Evolutionary conservation across 345 rosid species (phyloP), one percentile per base, ranked within the genome.

Genomic region (Syzygium aromaticum): DNA sequence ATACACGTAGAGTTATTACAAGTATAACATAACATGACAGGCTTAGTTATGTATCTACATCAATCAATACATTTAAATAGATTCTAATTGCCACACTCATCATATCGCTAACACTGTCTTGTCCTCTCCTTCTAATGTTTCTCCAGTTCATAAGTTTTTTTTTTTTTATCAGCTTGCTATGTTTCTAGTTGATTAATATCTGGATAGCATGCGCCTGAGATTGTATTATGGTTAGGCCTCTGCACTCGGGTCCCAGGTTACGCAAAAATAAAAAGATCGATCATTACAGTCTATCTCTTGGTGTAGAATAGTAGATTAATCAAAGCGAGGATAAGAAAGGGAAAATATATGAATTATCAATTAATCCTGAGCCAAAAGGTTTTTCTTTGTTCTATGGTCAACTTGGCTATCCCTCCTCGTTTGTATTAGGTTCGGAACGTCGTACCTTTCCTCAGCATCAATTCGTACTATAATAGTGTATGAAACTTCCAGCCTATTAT

Each of bases 21-120:
- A 57, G 28, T n/a, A 4, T 1, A n/a, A 1, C 63, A 57, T 57
- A n/a, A 56, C 28, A 0, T 23, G 63, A 23, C 0, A 3, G 0
- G 6, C 9, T 23, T 57, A 23, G 14, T 59, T 7, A 5, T 27
- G 12, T 59, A 27, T 59, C 33, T 59, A 0, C 67, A 27, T 59
- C 1, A 2, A 59, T 25, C 0, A 59, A 14, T 59, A 59, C 6
- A 59, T 59, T 27, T 59, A 59, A 7, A 59, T 14, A 5, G 8
- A 59, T 25, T 27, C 25, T 11, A 8, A 11, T 59, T 16, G 25
- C 64, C 64, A 59, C 0, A 25, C 64, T 11, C 64, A 59, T 2
- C 17, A 1, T 59, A 2, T 59, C 2, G 27, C 33, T 59, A 59
- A 7, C 30, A 59, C 1, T 59, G 15, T 59, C 30, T 59, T 1